Evolutionary conservation across 805 yeast species (phyloP).

Genomic region (Ogataea allantospora): DNA sequence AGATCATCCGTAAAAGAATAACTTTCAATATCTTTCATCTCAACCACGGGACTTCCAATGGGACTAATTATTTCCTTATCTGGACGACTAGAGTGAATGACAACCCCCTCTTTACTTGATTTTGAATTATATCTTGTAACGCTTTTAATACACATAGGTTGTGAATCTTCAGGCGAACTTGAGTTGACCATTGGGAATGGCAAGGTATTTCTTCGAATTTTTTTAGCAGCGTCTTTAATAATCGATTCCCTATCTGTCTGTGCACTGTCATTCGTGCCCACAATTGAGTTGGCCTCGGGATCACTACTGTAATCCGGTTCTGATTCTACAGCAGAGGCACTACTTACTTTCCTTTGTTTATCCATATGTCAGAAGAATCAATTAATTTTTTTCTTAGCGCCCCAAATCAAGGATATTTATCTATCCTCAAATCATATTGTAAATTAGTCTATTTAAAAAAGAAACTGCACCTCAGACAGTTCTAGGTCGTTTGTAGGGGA

Average conservation of each 20-base stretch:
- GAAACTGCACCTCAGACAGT: background rate
- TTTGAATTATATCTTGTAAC: constrained; percentile 9
- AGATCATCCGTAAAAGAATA: background rate
- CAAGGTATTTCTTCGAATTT: constrained; percentile 18
- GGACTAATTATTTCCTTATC: constrained; percentile 5
- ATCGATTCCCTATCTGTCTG: background rate
- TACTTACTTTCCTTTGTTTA: constrained; percentile 8
- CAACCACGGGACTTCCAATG: background rate
- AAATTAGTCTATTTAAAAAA: background rate
- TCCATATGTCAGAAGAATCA: background rate
- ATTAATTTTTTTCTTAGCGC: constrained; percentile 8
- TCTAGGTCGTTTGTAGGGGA: background rate
- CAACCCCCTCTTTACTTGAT: background rate
- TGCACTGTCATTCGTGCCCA: too few species aligned
- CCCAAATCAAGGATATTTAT: constrained; percentile 6
- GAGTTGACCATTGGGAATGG: constrained; percentile 14
- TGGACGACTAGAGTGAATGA: constrained; percentile 16
- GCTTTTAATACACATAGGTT: constrained; percentile 8
- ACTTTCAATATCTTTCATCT: background rate
- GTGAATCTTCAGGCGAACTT: constrained; percentile 1
- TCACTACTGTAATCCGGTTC: background rate
- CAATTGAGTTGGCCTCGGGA: too few species aligned
- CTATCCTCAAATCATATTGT: constrained; percentile 1
- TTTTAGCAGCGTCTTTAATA: background rate
- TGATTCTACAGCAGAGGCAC: constrained; percentile 13